phyloP scores from a whole-genome alignment of 192 early-diverging fungal genomes.

The Coemansia sp. region DNA sequence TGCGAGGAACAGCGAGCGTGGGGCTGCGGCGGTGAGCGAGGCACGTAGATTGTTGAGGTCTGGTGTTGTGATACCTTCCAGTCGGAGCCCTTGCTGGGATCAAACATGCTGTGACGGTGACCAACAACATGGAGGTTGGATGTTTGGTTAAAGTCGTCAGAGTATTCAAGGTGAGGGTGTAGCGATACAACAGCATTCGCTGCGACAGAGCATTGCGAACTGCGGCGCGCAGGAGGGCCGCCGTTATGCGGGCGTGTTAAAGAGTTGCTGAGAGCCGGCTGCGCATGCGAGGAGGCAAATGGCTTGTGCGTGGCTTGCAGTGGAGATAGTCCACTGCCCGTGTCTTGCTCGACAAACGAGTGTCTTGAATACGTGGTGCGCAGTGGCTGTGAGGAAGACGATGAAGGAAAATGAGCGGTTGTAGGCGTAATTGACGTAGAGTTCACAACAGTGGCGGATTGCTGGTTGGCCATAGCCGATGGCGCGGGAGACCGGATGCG shows the following conservation, averaged over 20 bases:
- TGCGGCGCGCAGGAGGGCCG: slow-evolving; percentile 15
- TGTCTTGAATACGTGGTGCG: slow-evolving; percentile 3
- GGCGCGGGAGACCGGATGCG: slow-evolving; percentile 39
- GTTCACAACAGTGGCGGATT: slow-evolving; percentile 6
- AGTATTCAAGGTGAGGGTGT: slow-evolving; percentile 6
- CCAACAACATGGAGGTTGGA: background rate
- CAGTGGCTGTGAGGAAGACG: slow-evolving; percentile 4
- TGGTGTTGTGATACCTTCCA: background rate
- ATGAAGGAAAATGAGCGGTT: slow-evolving; percentile 20
- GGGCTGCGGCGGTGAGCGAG: background rate
- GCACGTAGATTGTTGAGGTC: slow-evolving; percentile 1
- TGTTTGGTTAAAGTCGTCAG: background rate
- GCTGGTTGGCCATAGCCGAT: background rate
- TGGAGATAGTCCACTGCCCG: background rate
- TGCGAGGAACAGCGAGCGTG: background rate
- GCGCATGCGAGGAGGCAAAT: background rate
- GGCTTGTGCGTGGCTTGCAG: background rate
- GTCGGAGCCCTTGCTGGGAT: background rate
- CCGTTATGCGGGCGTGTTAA: background rate
- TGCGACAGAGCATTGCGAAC: slow-evolving; percentile 40
- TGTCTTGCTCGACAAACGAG: slow-evolving; percentile 13
- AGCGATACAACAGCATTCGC: slow-evolving; percentile 1
- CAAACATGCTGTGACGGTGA: slow-evolving; percentile 3
- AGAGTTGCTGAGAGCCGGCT: background rate
- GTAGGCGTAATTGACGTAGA: slow-evolving; percentile 43